Evolutionary conservation across 345 rosid genomes (phyloP).

Genomic region (Erodium maritimum): DNA sequence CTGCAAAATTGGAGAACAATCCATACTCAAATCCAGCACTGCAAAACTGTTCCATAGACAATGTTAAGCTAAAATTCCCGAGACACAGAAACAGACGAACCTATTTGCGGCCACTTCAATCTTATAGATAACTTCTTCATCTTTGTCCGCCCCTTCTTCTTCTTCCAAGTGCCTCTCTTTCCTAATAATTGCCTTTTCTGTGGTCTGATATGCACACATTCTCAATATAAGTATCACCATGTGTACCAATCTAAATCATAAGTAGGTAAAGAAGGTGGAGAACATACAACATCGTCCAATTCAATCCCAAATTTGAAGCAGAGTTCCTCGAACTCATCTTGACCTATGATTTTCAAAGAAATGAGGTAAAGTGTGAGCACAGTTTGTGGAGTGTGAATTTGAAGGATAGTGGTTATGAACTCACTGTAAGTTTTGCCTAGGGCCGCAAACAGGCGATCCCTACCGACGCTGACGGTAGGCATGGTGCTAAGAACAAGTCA

Average conservation of each 20-base stretch:
- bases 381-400: background rate
- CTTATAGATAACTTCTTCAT: conserved; percentile 73
- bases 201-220: conserved; percentile 34
- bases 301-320: conserved; percentile 90
- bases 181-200: conserved; percentile 75
- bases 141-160: conserved; percentile 36
- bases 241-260: background rate
- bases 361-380: background rate
- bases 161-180: conserved; percentile 58
- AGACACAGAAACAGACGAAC: conserved; percentile 14
- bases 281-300: conserved; percentile 81
- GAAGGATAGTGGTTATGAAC: background rate
- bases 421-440: conserved; percentile 61
- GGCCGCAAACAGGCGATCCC: conserved; percentile 64
- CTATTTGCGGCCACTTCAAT: conserved; percentile 88
- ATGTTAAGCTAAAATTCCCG: background rate
- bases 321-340: conserved; percentile 72
- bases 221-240: background rate
- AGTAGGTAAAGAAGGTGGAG: background rate
- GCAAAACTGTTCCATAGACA: too few relatives aligned
- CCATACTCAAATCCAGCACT: too few relatives aligned
- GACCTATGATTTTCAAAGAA: conserved; percentile 23
- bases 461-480: conserved; percentile 77
- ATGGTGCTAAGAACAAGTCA: conserved; percentile 13
- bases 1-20: too few relatives aligned